Evolutionary conservation across 2,329 filamentous ascomycete species (phyloP), one percentile per base, ranked within the genome.

Genomic region (Epicoccum nigrum): DNA sequence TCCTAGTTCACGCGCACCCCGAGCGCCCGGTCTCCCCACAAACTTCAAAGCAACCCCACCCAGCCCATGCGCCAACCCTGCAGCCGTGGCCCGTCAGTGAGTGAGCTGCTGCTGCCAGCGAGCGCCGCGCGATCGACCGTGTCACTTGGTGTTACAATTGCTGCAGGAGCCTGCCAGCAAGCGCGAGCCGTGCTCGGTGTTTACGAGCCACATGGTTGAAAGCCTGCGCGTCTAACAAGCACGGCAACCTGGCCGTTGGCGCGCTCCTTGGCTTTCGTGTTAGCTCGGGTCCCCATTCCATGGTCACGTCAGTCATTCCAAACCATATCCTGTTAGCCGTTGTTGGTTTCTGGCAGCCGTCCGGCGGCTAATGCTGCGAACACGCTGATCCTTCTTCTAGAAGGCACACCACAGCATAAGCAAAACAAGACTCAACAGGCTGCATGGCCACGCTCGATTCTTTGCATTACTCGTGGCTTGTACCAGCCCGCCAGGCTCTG

Each of bases 331-430:
- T 32, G 21, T 20, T 43, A 43, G 12, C 43, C 27, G 32, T 37
- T n/a, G n/a, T n/a, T n/a, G n/a, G n/a, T n/a, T 46, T 42, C n/a
- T 31, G 20, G 15, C 38, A 43, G 11, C 42, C 25, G 31, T 35
- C 12, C 49, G 49, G 49, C 49, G 38, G 37, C 49, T 52, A 52
- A 38, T 30, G 49, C 49, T 52, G 49, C 49, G 39, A 52, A 52
- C 49, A 13, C 43, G 49, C 49, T 47, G 49, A 52, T 47, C 49
- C 49, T 51, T 51, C 49, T 43, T 51, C 49, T 43, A 46, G 49
- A 51, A 51, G 42, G 6, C 27, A 31, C 48, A 13, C 23, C 27
- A 11, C 27, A n/a, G 16, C 41, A 17, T 12, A 25, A 25, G 23
- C 23, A 25, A 8, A 16, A 16, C 23, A 25, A 8, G 13, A 16